Evolutionary conservation across 805 yeast species (phyloP).

Genomic region (Cyberlindnera nakhonratchasimensis): DNA sequence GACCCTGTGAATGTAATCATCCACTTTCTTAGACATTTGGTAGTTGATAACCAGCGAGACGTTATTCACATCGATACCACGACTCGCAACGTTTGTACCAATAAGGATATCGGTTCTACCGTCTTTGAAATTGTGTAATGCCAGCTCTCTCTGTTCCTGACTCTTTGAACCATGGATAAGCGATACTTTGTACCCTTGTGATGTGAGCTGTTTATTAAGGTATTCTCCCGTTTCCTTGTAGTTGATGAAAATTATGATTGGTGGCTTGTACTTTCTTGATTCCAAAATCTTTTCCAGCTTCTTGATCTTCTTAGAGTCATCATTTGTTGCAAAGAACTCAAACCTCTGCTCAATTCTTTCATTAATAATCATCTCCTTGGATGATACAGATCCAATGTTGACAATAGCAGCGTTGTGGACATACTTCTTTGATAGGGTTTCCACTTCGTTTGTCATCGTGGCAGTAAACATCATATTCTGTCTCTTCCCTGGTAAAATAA

Average conservation of each 20-base stretch:
- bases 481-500: slow-evolving; percentile 46
- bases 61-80: slow-evolving; percentile 91
- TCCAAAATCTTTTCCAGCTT: slow-evolving; percentile 40
- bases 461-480: slow-evolving; percentile 93
- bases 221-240: slow-evolving; percentile 70
- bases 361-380: slow-evolving; percentile 26
- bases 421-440: slow-evolving; percentile 60
- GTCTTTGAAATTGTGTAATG: slow-evolving; percentile 55
- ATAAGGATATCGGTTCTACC: slow-evolving; percentile 62
- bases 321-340: slow-evolving; percentile 40
- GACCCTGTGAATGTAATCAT: slow-evolving; percentile 85
- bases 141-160: slow-evolving; percentile 82
- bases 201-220: slow-evolving; percentile 48
- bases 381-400: slow-evolving; percentile 57
- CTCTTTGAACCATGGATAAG: slow-evolving; percentile 83
- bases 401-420: slow-evolving; percentile 59
- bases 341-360: slow-evolving; percentile 71
- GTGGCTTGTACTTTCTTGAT: slow-evolving; percentile 38
- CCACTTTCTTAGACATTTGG: slow-evolving; percentile 76
- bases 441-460: slow-evolving; percentile 77
- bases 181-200: slow-evolving; percentile 47
- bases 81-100: slow-evolving; percentile 94
- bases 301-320: slow-evolving; percentile 43
- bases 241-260: slow-evolving; percentile 80
- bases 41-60: slow-evolving; percentile 83